Evolutionary conservation across 345 rosid genomes (phyloP).

Genomic region (Eucalyptus brandiana): DNA sequence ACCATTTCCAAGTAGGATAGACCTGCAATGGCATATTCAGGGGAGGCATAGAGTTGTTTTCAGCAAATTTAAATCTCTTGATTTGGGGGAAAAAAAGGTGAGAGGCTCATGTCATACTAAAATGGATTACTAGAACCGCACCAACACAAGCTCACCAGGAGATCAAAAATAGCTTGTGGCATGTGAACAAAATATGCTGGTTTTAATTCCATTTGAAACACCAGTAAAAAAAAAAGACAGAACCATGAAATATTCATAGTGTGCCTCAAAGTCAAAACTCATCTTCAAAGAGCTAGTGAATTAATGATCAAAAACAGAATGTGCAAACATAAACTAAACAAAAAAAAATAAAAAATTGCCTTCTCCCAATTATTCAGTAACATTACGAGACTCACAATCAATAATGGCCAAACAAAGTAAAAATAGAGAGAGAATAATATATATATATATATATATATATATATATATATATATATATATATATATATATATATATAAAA

Average conservation of each 20-base stretch:
- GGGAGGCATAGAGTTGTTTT: not conserved
- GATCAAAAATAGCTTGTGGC: not conserved
- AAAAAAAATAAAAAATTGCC: not conserved
- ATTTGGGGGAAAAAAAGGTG: not conserved
- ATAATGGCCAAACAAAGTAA: not conserved
- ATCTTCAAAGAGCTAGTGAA: not conserved
- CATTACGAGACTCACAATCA: not conserved
- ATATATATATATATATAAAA: not conserved
- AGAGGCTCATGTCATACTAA: not conserved
- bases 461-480: not conserved
- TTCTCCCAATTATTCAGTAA: not conserved
- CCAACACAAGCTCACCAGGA: not conserved
- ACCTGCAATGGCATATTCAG: conserved; percentile 29
- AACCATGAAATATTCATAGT: not conserved
- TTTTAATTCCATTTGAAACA: not conserved
- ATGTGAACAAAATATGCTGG: not conserved
- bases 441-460: not conserved
- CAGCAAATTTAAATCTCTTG: not conserved
- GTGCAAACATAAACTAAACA: not conserved
- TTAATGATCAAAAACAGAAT: not conserved
- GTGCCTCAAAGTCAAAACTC: not conserved
- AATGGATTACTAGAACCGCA: not conserved
- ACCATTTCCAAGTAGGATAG: conserved; percentile 99
- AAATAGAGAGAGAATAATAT: not conserved
- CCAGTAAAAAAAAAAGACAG: not conserved